phyloP scores from a whole-genome alignment of 75 land plant species.

The Sequoia sempervirens region DNA sequence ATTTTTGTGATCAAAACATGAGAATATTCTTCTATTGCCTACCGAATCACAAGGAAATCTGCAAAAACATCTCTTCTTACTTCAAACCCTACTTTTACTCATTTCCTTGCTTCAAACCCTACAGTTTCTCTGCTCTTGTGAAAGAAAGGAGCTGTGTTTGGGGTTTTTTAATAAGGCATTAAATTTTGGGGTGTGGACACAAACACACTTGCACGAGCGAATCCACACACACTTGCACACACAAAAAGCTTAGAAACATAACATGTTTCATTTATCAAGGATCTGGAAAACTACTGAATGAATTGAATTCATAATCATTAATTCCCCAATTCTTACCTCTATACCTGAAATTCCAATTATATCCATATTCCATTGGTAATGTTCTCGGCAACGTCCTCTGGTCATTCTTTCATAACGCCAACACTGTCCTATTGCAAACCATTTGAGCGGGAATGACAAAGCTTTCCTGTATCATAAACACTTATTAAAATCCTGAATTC shows the following conservation, averaged over 20 bases:
- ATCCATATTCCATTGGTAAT: conserved; percentile 99
- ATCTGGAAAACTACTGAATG: neutral
- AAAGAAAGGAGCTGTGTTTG: no score
- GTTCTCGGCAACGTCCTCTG: conserved; percentile 90
- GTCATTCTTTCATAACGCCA: conserved; percentile 99
- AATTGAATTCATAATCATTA: neutral
- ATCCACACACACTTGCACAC: neutral
- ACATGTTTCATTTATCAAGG: neutral
- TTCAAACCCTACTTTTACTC: no score
- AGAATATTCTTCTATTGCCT: no score
- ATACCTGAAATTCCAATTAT: conserved; percentile 84
- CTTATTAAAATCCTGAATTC: neutral
- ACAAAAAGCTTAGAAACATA: neutral
- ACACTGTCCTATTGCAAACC: conserved; percentile 97
- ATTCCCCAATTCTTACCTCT: conserved; percentile 35
- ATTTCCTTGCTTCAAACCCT: no score
- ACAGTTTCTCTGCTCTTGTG: no score
- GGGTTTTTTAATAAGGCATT: no score
- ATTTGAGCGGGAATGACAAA: conserved; percentile 75
- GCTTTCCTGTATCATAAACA: conserved; percentile 53
- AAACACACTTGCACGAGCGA: neutral
- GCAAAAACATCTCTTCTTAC: no score
- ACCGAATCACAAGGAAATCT: no score
- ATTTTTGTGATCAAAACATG: no score
- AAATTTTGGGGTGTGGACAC: neutral